A percentile compares a stretch with the other conserved stretches of the same genome.
phyloP scores from a whole-genome alignment of 768 basidiomycete species.

The Amanita pallidorosea region DNA sequence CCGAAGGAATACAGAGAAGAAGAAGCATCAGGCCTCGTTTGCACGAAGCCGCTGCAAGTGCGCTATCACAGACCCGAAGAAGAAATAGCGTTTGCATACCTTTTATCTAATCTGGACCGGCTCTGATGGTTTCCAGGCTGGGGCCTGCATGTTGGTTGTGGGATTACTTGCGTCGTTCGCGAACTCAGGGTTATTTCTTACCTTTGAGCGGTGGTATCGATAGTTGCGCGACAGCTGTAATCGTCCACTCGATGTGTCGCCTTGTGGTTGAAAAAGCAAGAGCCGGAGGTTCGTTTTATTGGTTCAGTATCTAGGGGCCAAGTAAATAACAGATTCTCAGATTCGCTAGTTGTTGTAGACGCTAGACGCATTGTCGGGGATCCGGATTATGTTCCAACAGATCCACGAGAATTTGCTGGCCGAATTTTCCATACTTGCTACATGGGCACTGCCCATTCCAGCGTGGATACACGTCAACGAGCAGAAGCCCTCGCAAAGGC shows the following conservation, averaged over 20 bases:
- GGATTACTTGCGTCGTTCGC: constrained; percentile 94
- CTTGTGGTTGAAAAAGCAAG: constrained; percentile 74
- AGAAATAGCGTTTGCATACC: constrained; percentile 81
- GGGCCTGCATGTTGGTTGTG: constrained; percentile 99
- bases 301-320: background rate
- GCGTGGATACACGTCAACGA: constrained; percentile 69
- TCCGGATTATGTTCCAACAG: constrained; percentile 75
- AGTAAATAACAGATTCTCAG: constrained; percentile 21
- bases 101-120: background rate
- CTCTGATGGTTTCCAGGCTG: constrained; percentile 36
- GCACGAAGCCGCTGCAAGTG: constrained; percentile 33
- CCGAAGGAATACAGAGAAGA: constrained; percentile 53
- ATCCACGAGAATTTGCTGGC: constrained; percentile 77
- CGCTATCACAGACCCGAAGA: constrained; percentile 85
- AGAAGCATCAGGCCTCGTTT: constrained; percentile 28
- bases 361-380: constrained; percentile 83
- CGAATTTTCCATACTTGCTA: constrained; percentile 96
- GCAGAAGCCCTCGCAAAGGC: constrained; percentile 82
- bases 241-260: constrained; percentile 94
- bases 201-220: constrained; percentile 96
- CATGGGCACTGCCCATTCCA: constrained; percentile 98
- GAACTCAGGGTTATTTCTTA: constrained; percentile 90
- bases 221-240: constrained; percentile 92
- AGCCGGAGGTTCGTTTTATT: constrained; percentile 46
- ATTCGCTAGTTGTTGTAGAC: constrained; percentile 81